A percentile compares a stretch with the other conserved stretches of the same genome.
phyloP scores from a whole-genome alignment of 768 basidiomycete genomes.

The Lactarius akahatsu region DNA sequence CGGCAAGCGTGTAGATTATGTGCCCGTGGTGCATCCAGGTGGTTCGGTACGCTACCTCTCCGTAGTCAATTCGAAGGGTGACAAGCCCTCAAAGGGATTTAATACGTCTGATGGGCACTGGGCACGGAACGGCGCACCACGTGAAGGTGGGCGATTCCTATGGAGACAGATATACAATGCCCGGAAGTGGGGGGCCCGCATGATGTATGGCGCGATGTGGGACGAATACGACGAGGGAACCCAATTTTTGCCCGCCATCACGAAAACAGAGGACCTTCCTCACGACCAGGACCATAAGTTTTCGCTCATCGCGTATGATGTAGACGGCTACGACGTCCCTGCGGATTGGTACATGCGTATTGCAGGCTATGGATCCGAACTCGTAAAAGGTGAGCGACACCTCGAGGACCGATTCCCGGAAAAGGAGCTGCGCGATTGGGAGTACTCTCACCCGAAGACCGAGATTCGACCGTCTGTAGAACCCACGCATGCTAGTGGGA shows the following conservation, averaged over 20 bases:
- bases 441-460: constrained; percentile 14
- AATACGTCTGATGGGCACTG: constrained; percentile 72
- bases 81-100: constrained; percentile 48
- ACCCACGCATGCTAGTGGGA: constrained; percentile 20
- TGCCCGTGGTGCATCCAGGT: constrained; percentile 82
- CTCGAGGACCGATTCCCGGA: constrained; percentile 27
- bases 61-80: constrained; percentile 12
- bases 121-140: constrained; percentile 67
- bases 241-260: constrained; percentile 71
- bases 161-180: constrained; percentile 79
- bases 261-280: constrained; percentile 58
- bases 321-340: constrained; percentile 73
- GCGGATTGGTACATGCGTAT: constrained; percentile 65
- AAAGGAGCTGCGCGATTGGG: constrained; percentile 23
- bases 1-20: constrained; percentile 65
- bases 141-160: constrained; percentile 73
- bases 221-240: constrained; percentile 90
- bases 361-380: constrained; percentile 23
- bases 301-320: constrained; percentile 70
- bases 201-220: constrained; percentile 85
- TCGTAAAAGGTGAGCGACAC: constrained; percentile 16
- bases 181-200: constrained; percentile 56
- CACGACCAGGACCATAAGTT: constrained; percentile 48
- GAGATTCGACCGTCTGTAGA: constrained; percentile 19
- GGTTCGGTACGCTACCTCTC: constrained; percentile 62